Evolutionary conservation across 2,329 filamentous ascomycete genomes (phyloP).

Genomic region (Lachnellula hyalina): DNA sequence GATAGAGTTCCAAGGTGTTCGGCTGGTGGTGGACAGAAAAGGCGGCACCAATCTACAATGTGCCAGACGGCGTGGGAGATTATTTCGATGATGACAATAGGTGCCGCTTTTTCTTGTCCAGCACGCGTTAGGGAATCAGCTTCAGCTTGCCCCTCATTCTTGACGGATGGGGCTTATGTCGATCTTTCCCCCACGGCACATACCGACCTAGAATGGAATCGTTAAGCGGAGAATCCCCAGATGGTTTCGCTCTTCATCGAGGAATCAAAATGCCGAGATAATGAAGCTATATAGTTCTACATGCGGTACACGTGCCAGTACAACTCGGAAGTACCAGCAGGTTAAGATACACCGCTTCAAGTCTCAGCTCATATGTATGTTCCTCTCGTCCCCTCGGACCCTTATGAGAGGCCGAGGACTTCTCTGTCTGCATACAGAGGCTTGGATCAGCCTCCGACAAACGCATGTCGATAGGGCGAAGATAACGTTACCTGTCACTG

Average conservation of each 20-base stretch:
- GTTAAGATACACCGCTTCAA: background rate
- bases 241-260: background rate
- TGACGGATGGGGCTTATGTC: background rate
- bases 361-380: background rate
- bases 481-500: background rate
- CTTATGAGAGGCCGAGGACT: background rate
- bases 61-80: no score
- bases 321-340: background rate
- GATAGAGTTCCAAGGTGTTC: no score
- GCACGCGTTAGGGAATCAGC: background rate
- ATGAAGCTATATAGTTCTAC: no score
- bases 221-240: background rate
- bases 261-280: background rate
- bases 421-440: background rate
- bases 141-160: background rate
- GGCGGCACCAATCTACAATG: no score
- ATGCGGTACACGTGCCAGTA: no score
- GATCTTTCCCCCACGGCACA: background rate
- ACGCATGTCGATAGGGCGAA: background rate
- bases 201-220: background rate
- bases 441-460: background rate
- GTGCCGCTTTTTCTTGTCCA: no score
- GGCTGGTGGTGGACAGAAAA: no score
- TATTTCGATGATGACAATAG: no score
- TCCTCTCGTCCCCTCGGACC: background rate